Evolutionary conservation across 768 basidiomycete genomes (phyloP).

Genomic region (Podaxis mareebaensis): DNA sequence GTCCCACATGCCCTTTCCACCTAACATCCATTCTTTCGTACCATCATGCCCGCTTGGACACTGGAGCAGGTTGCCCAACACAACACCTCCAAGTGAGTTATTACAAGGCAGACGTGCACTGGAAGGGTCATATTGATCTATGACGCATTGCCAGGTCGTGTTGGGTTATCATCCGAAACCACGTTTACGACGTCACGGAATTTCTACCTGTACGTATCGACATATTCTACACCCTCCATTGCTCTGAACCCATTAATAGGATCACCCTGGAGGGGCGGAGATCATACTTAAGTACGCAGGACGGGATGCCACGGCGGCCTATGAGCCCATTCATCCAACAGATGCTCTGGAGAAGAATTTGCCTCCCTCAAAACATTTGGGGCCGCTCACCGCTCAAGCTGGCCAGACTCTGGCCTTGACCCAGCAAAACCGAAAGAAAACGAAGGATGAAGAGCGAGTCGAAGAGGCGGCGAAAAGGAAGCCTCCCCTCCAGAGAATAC

Average conservation of each 20-base stretch:
- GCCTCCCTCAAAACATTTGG: constrained; percentile 70
- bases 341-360: constrained; percentile 77
- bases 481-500: constrained; percentile 67
- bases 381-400: constrained; percentile 54
- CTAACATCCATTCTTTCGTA: constrained; percentile 21
- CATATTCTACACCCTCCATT: constrained; percentile 3
- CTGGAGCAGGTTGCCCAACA: constrained; percentile 64
- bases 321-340: constrained; percentile 83
- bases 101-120: background rate
- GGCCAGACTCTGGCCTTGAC: constrained; percentile 35
- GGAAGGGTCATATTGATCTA: constrained; percentile 11
- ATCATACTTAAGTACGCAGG: constrained; percentile 87
- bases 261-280: constrained; percentile 79
- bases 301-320: constrained; percentile 75
- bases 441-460: constrained; percentile 71
- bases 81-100: constrained; percentile 48
- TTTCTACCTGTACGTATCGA: constrained; percentile 56
- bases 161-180: constrained; percentile 80
- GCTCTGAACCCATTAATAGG: constrained; percentile 34
- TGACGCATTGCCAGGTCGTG: constrained; percentile 54
- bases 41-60: constrained; percentile 42
- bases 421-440: constrained; percentile 46
- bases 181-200: constrained; percentile 86
- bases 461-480: constrained; percentile 58
- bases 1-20: background rate